Conservation (phyloP, 1,139 yeast species). For the Suhomyces guaymorum region DNA sequence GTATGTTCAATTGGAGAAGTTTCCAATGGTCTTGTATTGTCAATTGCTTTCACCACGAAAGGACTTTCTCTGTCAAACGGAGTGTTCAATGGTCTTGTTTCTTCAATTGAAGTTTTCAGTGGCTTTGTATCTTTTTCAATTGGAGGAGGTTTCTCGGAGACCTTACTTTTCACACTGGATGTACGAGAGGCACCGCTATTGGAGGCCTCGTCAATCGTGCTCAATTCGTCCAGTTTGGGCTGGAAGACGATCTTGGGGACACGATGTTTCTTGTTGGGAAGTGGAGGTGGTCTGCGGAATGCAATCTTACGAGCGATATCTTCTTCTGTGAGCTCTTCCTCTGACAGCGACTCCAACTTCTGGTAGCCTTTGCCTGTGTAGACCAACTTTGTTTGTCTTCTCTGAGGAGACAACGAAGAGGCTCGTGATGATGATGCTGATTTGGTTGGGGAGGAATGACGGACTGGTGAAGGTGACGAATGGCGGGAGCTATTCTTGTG, state of each 20-base stretch:
- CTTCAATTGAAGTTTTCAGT: background rate
- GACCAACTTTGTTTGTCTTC: conserved; percentile 29
- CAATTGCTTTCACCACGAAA: no score
- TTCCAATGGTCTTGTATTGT: background rate
- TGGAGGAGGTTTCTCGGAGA: conserved; percentile 14
- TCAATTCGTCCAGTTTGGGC: conserved; percentile 35
- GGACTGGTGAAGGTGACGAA: conserved; percentile 1
- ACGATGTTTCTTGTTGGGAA: conserved; percentile 18
- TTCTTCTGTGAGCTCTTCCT: conserved; percentile 18
- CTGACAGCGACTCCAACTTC: conserved; percentile 33
- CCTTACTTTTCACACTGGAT: conserved; percentile 24
- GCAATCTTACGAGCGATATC: conserved; percentile 9
- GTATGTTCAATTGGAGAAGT: background rate
- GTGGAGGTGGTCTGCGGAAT: conserved; percentile 22
- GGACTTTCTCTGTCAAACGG: no score
- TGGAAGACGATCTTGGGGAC: conserved; percentile 19
- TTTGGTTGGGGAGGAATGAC: conserved; percentile 16
- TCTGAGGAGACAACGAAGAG: conserved; percentile 15
- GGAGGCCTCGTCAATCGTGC: conserved; percentile 47
- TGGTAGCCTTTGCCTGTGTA: conserved; percentile 43
- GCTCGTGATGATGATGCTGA: conserved; percentile 13
- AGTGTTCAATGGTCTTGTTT: background rate
- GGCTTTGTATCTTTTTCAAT: conserved; percentile 6
- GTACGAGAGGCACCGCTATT: conserved; percentile 30
- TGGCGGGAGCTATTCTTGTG: conserved; percentile 9